phyloP scores from a whole-genome alignment of 1,139 yeast species.

The Magnusiomyces suaveolens region DNA sequence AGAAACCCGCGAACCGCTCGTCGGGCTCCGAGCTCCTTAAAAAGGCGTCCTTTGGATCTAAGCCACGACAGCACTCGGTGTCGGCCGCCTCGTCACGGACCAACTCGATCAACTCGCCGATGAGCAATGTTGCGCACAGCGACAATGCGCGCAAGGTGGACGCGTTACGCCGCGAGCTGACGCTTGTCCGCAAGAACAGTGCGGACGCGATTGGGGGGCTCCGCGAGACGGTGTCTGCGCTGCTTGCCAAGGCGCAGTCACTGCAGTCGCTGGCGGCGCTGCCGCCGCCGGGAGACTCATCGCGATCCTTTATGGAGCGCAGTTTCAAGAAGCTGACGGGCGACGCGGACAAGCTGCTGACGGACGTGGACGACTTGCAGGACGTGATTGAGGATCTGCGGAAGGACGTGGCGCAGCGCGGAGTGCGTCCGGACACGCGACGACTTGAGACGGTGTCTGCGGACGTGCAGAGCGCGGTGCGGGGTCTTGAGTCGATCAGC shows the following conservation, averaged over 20 bases:
- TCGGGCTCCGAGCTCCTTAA: not conserved
- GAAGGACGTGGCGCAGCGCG: conserved; percentile 86
- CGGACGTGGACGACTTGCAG: conserved; percentile 82
- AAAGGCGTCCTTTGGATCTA: not conserved
- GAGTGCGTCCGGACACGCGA: conserved; percentile 70
- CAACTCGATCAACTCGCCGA: not conserved
- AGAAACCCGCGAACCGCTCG: not conserved
- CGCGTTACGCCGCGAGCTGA: conserved; percentile 47
- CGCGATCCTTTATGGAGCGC: conserved; percentile 63
- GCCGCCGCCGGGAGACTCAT: conserved; percentile 40
- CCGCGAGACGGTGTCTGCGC: conserved; percentile 37
- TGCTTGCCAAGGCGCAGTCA: conserved; percentile 42
- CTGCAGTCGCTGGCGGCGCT: conserved; percentile 35
- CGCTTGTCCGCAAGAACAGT: conserved; percentile 55
- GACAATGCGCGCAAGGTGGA: conserved; percentile 28
- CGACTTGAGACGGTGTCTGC: conserved; percentile 59
- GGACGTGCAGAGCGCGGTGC: conserved; percentile 53
- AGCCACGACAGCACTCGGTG: not conserved
- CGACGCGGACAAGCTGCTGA: conserved; percentile 64
- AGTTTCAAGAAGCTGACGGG: conserved; percentile 67
- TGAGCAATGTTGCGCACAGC: conserved; percentile 5
- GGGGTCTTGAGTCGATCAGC: conserved; percentile 46
- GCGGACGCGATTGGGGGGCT: conserved; percentile 38
- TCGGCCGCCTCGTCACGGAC: not conserved
- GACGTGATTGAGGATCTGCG: conserved; percentile 84